Evolutionary conservation across 495 filamentous ascomycete species (phyloP), one percentile per base, ranked within the genome.

Genomic region (Aeminium ludgeri): DNA sequence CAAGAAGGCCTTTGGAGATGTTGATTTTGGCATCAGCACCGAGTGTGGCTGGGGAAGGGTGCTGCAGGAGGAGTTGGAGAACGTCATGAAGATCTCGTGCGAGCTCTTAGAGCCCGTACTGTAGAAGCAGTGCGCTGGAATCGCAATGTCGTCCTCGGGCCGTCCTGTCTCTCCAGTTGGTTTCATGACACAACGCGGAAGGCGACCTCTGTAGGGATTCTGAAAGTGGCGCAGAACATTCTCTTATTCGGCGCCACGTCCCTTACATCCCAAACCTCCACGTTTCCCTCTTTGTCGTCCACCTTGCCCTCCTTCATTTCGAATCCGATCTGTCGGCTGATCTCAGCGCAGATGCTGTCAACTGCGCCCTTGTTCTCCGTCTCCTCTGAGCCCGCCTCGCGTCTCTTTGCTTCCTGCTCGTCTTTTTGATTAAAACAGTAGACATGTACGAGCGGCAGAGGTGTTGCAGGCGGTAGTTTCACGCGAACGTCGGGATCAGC

Each of bases 161-260:
- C 16, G 31, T 17, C 12, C 31, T 17, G 16, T 33, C 31, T 33
- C n/a, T 17, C 3, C n/a, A 17, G n/a, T n/a, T 33, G 16, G 4
- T 36, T 17, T 18, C 18, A 18, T 20, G 10, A 6, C 34, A 6
- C 34, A 3, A 6, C 44, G 30, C 57, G 33, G 62, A 93, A 94
- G 33, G 85, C 89, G 1, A 93, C 84, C 55, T 81, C 76, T 17
- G 55, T 49, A 18, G 89, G 91, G 32, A 97, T 49, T 38, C 84
- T 68, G 57, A 97, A 95, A 48, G 74, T 91, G 6, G 82, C 86
- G 58, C 89, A 96, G 59, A 91, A 95, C 84, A 95, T 95, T 53
- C 76, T 72, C 69, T 97, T 96, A 46, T 79, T 77, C 23, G 91
- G 89, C 48, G 85, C 81, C 41, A 97, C 91, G 43, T 89, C 70